Percentiles rank a stretch among this genome's conserved stretches.
phyloP scores from a whole-genome alignment of 306 rosid species.

The Corylus heterophylla region DNA sequence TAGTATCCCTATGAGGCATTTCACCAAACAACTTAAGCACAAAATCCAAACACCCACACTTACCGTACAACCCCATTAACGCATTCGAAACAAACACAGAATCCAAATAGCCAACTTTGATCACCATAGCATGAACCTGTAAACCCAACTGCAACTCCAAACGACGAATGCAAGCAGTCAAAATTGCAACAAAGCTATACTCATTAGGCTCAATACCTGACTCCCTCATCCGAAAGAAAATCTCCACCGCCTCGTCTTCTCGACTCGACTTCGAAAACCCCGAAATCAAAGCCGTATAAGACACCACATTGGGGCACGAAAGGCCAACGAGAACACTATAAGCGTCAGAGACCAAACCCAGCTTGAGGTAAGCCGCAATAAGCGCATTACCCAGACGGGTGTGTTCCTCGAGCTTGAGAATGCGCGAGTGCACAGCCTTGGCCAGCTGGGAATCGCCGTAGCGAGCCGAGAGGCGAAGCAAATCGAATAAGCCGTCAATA shows the following conservation, averaged over 20 bases:
- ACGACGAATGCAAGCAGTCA: slow-evolving; percentile 59
- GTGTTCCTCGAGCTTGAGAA: slow-evolving; percentile 49
- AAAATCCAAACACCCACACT: slow-evolving; percentile 40
- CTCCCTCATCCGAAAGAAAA: slow-evolving; percentile 62
- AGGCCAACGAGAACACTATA: slow-evolving; percentile 46
- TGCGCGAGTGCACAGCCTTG: slow-evolving; percentile 56
- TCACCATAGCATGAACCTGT: slow-evolving; percentile 61
- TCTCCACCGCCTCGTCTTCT: slow-evolving; percentile 52
- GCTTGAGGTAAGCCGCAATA: slow-evolving; percentile 54
- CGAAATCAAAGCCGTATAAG: slow-evolving; percentile 69
- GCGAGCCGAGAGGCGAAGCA: slow-evolving; percentile 59
- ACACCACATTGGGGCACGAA: slow-evolving; percentile 52
- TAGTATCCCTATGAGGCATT: slow-evolving; percentile 54
- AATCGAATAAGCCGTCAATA: slow-evolving; percentile 22
- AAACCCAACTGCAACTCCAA: slow-evolving; percentile 46
- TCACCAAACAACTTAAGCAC: slow-evolving; percentile 56
- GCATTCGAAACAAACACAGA: slow-evolving; percentile 65
- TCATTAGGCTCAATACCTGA: slow-evolving; percentile 59
- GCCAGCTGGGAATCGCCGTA: slow-evolving; percentile 43
- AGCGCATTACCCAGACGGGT: slow-evolving; percentile 50
- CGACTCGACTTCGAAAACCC: slow-evolving; percentile 62
- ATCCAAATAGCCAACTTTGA: slow-evolving; percentile 52
- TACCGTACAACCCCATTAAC: slow-evolving; percentile 57
- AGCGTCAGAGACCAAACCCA: slow-evolving; percentile 58
- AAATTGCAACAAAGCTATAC: slow-evolving; percentile 72